Evolutionary conservation across 106 monocot genomes (phyloP), one percentile per base, ranked within the genome.

Genomic region (Phalaenopsis equestris): DNA sequence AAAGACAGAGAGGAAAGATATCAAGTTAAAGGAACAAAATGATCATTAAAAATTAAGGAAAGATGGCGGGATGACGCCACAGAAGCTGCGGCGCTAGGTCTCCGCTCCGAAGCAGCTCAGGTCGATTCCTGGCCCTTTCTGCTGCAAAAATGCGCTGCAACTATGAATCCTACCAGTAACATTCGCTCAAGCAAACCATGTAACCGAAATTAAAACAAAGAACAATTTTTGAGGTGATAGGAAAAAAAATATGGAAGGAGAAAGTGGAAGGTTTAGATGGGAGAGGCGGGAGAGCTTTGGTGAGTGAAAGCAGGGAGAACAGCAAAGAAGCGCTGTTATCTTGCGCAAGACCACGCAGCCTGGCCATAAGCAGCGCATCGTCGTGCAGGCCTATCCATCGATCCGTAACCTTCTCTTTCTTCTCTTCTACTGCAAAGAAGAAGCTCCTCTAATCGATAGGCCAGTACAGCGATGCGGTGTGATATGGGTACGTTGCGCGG

Each of bases 351-450:
- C 81, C 85, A 12, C 81, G 48, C 85, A 81, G 81, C 87, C 17
- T 68, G 72, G 56, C 84, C 87, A 87, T 87, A 87, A 84, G 56
- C 87, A 87, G 81, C 87, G 87, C 87, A 87, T 87, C 87, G 87
- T 67, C 65, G 81, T 82, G 24, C 81, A 81, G 79, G 56, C 81
- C 87, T 81, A 84, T 83, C 87, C 8, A 30, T 4, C 36, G 36
- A 23, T 72, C 36, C 0, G 4, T 23, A 18, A 19, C 9, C 37
- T 52, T 36, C 76, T 30, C 8, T 52, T 23, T 18, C 42, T 23
- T n/a, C 9, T 18, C 37, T 23, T 41, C 24, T 56, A 12, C 10
- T 55, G 42, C 0, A 41, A 39, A 70, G 70, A 39, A 39, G 37
- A 37, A 70, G 76, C 76, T 19, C 48, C 46, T 47, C 23, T 9